These are phyloP conservation scores for Acanthamoeba lenticulata DNA, from an alignment of 208 protist species.

Conservation along the genomic window DNA sequence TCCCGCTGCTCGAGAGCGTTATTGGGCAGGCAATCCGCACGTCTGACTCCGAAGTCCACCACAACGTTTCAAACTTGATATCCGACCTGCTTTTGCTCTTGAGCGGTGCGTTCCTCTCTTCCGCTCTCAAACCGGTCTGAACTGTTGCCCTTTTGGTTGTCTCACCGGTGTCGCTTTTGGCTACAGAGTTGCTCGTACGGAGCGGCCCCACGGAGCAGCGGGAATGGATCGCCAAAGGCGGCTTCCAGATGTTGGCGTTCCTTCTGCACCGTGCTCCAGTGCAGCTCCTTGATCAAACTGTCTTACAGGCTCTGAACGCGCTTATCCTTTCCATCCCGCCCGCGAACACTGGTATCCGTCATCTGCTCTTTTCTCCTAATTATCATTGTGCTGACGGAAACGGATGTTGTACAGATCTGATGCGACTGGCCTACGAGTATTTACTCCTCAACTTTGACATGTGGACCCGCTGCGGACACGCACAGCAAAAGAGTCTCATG, in stretches of 20 bases:
- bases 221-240: conserved; percentile 25
- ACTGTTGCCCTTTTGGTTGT: neutral
- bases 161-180: neutral
- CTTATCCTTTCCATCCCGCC: neutral
- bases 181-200: neutral
- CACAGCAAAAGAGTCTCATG: conserved; percentile 7
- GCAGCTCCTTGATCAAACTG: conserved; percentile 20
- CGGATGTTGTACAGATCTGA: neutral
- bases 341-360: neutral
- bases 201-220: conserved; percentile 11
- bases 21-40: neutral
- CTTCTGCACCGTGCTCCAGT: neutral
- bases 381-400: no score
- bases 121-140: neutral
- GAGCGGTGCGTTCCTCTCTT: conserved; percentile 1
- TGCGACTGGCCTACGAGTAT: conserved; percentile 19
- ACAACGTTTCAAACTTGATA: neutral
- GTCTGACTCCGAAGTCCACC: neutral
- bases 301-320: conserved; percentile 39
- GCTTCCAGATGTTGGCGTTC: conserved; percentile 33
- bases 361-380: neutral
- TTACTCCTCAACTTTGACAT: conserved; percentile 45
- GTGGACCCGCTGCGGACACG: conserved; percentile 24
- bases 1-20: conserved; percentile 13
- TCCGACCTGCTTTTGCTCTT: conserved; percentile 30